These are phyloP conservation scores for Plasmodium vinckei DNA, from an alignment of 169 alveolate genomes.

Conservation along the genomic window DNA sequence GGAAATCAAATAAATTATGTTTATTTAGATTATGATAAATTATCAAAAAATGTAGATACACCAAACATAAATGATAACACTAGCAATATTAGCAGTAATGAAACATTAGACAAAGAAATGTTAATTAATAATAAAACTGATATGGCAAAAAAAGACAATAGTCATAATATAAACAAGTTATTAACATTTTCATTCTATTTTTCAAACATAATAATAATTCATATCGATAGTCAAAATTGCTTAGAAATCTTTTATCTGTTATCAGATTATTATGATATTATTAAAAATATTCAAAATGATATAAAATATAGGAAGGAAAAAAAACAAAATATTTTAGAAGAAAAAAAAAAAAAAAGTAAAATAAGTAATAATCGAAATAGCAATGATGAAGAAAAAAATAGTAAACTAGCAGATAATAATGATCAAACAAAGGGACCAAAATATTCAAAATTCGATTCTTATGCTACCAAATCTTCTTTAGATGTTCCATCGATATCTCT, in stretches of 20 bases:
- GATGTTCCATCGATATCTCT: no score
- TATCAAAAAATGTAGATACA: not conserved
- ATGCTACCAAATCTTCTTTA: no score
- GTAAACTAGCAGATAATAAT: not conserved
- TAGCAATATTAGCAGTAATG: not conserved
- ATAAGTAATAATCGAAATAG: not conserved
- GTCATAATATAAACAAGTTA: slow-evolving; percentile 5
- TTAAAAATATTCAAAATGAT: slow-evolving; percentile 18
- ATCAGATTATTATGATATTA: slow-evolving; percentile 39
- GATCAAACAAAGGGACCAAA: not conserved
- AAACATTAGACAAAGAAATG: not conserved
- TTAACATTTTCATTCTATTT: slow-evolving; percentile 42
- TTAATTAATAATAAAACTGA: not conserved
- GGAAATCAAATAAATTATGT: slow-evolving; percentile 37
- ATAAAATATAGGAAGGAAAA: slow-evolving; percentile 7
- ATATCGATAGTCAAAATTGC: slow-evolving; percentile 24
- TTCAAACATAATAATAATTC: slow-evolving; percentile 45
- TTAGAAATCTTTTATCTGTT: slow-evolving; percentile 17
- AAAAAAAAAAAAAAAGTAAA: not conserved
- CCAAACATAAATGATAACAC: not conserved
- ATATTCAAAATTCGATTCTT: not conserved
- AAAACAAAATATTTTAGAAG: not conserved
- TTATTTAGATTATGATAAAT: slow-evolving; percentile 37
- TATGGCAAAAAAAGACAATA: not conserved
- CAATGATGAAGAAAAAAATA: not conserved